Evolutionary conservation across 805 yeast genomes (phyloP).

Genomic region (Teunomyces lycoperdinae): DNA sequence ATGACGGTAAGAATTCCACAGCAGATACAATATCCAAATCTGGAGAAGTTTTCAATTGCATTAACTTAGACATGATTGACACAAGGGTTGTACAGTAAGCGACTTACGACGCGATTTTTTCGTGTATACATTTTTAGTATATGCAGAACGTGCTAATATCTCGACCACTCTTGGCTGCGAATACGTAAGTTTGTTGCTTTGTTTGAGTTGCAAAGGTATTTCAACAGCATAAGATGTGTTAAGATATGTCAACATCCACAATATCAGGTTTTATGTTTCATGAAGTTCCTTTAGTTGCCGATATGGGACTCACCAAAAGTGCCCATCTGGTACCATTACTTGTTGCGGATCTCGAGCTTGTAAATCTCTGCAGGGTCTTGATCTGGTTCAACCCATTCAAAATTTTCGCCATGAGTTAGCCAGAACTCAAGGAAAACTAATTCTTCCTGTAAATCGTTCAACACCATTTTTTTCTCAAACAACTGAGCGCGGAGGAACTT

Average conservation of each 20-base stretch:
- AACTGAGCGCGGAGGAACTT: constrained; percentile 19
- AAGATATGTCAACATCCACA: too few species aligned
- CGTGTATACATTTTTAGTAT: not conserved
- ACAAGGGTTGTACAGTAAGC: not conserved
- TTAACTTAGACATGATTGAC: constrained; percentile 8
- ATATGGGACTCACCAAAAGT: too few species aligned
- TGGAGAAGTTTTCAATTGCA: constrained; percentile 20
- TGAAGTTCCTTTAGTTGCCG: too few species aligned
- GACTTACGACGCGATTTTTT: too few species aligned
- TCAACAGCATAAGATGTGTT: too few species aligned
- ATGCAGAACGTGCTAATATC: not conserved
- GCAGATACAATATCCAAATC: constrained; percentile 43
- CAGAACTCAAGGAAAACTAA: constrained; percentile 35
- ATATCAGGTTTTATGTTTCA: too few species aligned
- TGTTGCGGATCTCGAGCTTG: constrained; percentile 6
- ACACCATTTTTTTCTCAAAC: constrained; percentile 29
- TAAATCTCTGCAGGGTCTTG: constrained; percentile 44
- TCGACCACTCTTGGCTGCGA: not conserved
- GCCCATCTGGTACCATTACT: not conserved
- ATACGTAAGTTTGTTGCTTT: not conserved
- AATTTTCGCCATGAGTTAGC: constrained; percentile 34
- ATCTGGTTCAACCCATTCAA: constrained; percentile 45
- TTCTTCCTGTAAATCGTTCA: constrained; percentile 37
- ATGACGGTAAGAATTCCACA: constrained; percentile 34
- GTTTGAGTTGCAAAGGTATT: too few species aligned